Conservation (phyloP, 176 grass and related monocot species). For the Leersia perrieri region DNA sequence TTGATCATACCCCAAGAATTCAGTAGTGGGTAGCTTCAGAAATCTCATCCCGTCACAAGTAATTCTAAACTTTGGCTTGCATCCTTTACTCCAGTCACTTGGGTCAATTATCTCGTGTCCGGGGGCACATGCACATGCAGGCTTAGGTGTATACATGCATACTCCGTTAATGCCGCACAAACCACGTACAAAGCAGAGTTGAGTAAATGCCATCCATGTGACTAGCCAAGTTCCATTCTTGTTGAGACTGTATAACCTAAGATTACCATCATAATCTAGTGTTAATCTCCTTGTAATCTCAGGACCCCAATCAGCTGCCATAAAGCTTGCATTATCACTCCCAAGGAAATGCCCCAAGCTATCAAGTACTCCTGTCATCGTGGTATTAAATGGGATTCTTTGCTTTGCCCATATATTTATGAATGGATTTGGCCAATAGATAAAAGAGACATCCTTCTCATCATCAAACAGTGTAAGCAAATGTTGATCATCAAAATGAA, state of each 20-base stretch:
- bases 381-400: slow-evolving; percentile 1
- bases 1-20: slow-evolving; percentile 33
- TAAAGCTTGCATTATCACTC: slow-evolving; percentile 27
- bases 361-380: neutral
- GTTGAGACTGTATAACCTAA: slow-evolving; percentile 44
- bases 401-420: slow-evolving; percentile 12
- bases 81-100: slow-evolving; percentile 51
- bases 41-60: slow-evolving; percentile 28
- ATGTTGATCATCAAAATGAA: slow-evolving; percentile 43
- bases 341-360: slow-evolving; percentile 2
- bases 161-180: slow-evolving; percentile 59
- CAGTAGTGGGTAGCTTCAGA: slow-evolving; percentile 12
- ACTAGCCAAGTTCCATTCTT: slow-evolving; percentile 15
- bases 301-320: slow-evolving; percentile 32
- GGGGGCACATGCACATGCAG: slow-evolving; percentile 43
- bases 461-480: slow-evolving; percentile 38
- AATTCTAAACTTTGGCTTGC: slow-evolving; percentile 23
- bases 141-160: slow-evolving; percentile 33
- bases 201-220: slow-evolving; percentile 41
- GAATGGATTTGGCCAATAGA: slow-evolving; percentile 44
- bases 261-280: slow-evolving; percentile 53
- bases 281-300: slow-evolving; percentile 38
- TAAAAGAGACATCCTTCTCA: slow-evolving; percentile 36
- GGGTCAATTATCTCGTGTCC: slow-evolving; percentile 39
- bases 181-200: slow-evolving; percentile 31